Conservation (phyloP, 805 yeast species). For the Komagataella phaffii region DNA sequence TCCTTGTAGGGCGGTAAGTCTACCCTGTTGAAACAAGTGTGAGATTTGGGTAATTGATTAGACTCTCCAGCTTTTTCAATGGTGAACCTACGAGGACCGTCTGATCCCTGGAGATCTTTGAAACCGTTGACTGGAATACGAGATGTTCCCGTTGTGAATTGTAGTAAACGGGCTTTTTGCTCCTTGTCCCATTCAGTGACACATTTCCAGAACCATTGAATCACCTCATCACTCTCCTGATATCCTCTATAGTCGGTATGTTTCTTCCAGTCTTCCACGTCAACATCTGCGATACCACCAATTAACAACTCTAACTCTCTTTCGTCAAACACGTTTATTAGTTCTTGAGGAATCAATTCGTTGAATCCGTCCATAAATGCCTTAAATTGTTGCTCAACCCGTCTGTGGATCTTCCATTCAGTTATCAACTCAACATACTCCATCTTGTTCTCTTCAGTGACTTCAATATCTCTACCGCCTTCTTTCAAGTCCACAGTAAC, state of each 20-base stretch:
- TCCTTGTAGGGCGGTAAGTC: slow-evolving; percentile 91
- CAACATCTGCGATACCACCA: slow-evolving; percentile 97
- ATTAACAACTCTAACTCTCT: slow-evolving; percentile 91
- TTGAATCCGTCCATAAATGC: slow-evolving; percentile 96
- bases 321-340: slow-evolving; percentile 94
- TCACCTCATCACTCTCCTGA: slow-evolving; percentile 89
- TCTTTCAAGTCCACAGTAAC: slow-evolving; percentile 84
- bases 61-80: slow-evolving; percentile 96
- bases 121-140: slow-evolving; percentile 98
- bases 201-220: slow-evolving; percentile 98
- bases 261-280: slow-evolving; percentile 97
- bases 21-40: slow-evolving; percentile 97
- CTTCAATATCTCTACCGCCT: slow-evolving; percentile 79
- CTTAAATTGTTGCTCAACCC: slow-evolving; percentile 91
- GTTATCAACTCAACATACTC: slow-evolving; percentile 92
- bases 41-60: slow-evolving; percentile 90
- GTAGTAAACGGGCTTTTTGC: slow-evolving; percentile 88
- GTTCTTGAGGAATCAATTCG: slow-evolving; percentile 93
- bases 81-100: slow-evolving; percentile 98
- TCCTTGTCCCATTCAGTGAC: slow-evolving; percentile 91
- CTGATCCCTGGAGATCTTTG: slow-evolving; percentile 96
- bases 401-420: slow-evolving; percentile 89
- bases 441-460: slow-evolving; percentile 86
- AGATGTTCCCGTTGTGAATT: slow-evolving; percentile 97
- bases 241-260: slow-evolving; percentile 98